A percentile compares a stretch with the other conserved stretches of the same genome.
These are phyloP conservation scores for Rhipidocladum racemiflorum DNA, from an alignment of 176 grass and related monocot genomes.

Conservation along the genomic window DNA sequence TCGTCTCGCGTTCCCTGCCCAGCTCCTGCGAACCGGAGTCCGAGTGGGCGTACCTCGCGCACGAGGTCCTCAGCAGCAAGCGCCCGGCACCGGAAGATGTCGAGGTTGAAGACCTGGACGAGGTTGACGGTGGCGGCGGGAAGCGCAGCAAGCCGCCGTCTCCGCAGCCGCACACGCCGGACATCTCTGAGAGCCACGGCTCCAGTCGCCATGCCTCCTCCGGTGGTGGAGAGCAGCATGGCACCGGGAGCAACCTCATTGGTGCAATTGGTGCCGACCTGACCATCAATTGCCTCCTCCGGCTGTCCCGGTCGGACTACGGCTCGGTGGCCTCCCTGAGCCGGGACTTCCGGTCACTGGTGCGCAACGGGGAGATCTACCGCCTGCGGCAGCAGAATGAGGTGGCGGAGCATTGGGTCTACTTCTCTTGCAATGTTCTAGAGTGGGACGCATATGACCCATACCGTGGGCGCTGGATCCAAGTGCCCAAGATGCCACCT, in stretches of 20 bases:
- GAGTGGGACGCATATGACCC: conserved; percentile 94
- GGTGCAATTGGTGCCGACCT: conserved; percentile 69
- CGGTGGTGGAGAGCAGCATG: conserved; percentile 15
- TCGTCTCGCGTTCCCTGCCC: conserved; percentile 51
- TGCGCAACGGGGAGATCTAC: conserved; percentile 82
- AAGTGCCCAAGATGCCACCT: conserved; percentile 79
- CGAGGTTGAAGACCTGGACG: conserved; percentile 35
- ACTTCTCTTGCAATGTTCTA: conserved; percentile 85
- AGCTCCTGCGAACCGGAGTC: conserved; percentile 54
- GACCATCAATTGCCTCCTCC: conserved; percentile 73
- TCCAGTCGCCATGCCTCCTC: conserved; percentile 16
- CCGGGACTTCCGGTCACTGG: conserved; percentile 61
- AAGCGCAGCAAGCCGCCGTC: conserved; percentile 77
- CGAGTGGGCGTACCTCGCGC: conserved; percentile 47
- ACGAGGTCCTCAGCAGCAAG: conserved; percentile 53
- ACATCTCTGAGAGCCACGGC: conserved; percentile 51
- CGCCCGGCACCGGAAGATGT: conserved; percentile 48
- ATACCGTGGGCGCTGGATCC: conserved; percentile 73
- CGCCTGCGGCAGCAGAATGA: conserved; percentile 56
- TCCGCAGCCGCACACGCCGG: conserved; percentile 74
- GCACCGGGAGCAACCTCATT: conserved; percentile 52
- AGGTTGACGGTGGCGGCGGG: conserved; percentile 24
- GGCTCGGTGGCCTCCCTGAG: conserved; percentile 70
- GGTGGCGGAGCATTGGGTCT: conserved; percentile 85
- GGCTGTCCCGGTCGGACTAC: conserved; percentile 78